phyloP scores from a whole-genome alignment of 1,139 yeast species.

The Suhomyces bribrorum region DNA sequence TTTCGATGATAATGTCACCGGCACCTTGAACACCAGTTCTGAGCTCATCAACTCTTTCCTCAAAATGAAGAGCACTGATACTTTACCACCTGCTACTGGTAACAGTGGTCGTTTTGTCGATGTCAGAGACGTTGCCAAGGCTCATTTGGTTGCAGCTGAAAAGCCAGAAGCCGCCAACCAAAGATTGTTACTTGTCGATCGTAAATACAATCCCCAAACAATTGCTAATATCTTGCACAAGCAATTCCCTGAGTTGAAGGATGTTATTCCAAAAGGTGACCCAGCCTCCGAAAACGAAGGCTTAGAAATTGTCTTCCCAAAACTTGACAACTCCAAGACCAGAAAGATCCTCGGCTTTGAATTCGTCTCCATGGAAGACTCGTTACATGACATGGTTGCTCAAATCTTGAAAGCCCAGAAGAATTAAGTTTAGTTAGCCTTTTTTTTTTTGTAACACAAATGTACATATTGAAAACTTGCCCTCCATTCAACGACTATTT shows the following conservation, averaged over 20 bases:
- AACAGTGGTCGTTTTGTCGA: constrained; percentile 35
- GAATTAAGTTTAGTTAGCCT: not conserved
- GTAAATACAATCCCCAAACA: constrained; percentile 16
- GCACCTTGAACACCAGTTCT: constrained; percentile 37
- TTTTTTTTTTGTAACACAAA: no score
- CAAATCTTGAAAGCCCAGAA: constrained; percentile 11
- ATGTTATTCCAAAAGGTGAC: constrained; percentile 28
- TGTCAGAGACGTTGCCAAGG: constrained; percentile 21
- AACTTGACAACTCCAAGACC: constrained; percentile 27
- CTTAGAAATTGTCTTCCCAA: not conserved
- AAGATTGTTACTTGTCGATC: constrained; percentile 8
- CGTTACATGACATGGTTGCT: not conserved
- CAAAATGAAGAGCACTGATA: constrained; percentile 22
- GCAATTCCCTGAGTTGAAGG: constrained; percentile 14
- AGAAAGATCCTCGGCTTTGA: constrained; percentile 1
- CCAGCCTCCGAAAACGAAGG: constrained; percentile 12
- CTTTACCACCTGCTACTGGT: constrained; percentile 16
- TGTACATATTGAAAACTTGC: no score
- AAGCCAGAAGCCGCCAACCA: constrained; percentile 15
- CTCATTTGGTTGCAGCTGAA: constrained; percentile 18
- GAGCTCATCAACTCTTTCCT: constrained; percentile 30
- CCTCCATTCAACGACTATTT: no score
- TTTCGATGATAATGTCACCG: constrained; percentile 31
- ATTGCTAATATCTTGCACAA: constrained; percentile 12
- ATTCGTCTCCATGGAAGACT: not conserved